Conservation (phyloP, 1,284 basidiomycete species). For the Rhodotorula sp. region DNA sequence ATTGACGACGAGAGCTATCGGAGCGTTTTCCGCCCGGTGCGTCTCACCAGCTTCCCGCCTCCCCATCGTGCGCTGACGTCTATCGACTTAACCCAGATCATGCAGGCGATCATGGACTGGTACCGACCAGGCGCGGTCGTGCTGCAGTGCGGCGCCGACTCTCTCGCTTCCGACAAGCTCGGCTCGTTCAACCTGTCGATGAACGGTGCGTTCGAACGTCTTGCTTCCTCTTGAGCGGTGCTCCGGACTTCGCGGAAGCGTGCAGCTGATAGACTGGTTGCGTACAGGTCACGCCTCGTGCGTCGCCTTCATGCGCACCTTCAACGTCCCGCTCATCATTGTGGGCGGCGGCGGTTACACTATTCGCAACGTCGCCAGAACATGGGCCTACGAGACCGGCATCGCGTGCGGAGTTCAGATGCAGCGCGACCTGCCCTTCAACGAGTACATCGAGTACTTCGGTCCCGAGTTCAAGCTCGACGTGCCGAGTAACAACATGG, state of each 20-base stretch:
- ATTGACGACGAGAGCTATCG: constrained; percentile 74
- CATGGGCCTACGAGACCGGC: constrained; percentile 97
- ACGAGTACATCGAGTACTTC: constrained; percentile 97
- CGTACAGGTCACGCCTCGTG: constrained; percentile 73
- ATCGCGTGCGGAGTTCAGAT: constrained; percentile 86
- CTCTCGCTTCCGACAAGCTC: constrained; percentile 89
- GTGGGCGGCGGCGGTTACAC: constrained; percentile 97
- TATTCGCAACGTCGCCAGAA: constrained; percentile 81
- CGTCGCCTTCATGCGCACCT: constrained; percentile 78
- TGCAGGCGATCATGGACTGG: constrained; percentile 83
- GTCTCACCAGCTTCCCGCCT: constrained; percentile 46
- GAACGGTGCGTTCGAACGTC: constrained; percentile 60
- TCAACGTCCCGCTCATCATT: constrained; percentile 83
- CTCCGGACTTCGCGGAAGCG: background rate
- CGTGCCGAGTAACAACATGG: constrained; percentile 88
- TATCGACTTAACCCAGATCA: constrained; percentile 60
- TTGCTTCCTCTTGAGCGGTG: background rate
- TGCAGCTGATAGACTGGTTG: no score
- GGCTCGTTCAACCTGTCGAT: constrained; percentile 96
- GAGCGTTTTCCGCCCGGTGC: constrained; percentile 82
- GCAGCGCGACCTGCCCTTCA: constrained; percentile 83
- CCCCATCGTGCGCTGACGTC: background rate
- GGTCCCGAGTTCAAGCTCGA: constrained; percentile 93
- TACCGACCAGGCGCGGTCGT: constrained; percentile 86
- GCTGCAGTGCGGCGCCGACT: constrained; percentile 94